Conservation (phyloP, 495 filamentous ascomycete genomes). For the Neurospora sp. region DNA sequence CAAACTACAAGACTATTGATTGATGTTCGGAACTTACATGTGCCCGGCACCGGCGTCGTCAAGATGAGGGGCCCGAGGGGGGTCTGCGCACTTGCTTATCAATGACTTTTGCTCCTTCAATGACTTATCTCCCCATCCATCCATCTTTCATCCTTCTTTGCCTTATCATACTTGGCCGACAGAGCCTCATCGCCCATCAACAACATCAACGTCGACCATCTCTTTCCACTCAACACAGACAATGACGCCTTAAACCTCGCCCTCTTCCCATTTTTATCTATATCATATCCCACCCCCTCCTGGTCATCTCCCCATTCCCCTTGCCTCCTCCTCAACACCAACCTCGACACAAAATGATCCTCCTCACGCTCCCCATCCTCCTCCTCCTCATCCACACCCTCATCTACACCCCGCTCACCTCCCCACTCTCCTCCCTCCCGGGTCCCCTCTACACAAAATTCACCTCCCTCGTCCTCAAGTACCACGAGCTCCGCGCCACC, state of each 20-base stretch:
- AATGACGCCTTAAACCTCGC: background rate
- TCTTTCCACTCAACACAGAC: background rate
- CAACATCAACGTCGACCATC: background rate
- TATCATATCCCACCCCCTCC: background rate
- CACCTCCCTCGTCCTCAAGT: slow-evolving; percentile 45
- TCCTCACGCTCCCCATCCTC: slow-evolving; percentile 10
- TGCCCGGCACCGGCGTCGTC: background rate
- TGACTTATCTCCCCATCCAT: background rate
- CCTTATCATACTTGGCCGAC: background rate
- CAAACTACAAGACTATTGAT: background rate
- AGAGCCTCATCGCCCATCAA: background rate
- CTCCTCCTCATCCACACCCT: slow-evolving; percentile 10
- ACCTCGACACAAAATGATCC: background rate
- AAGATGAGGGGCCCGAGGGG: background rate
- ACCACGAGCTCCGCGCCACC: slow-evolving; percentile 44
- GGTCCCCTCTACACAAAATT: slow-evolving; percentile 44
- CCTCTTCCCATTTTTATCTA: background rate
- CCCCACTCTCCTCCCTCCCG: slow-evolving; percentile 38
- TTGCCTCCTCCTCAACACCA: background rate
- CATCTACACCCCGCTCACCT: slow-evolving; percentile 13
- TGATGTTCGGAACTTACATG: background rate
- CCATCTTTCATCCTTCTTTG: background rate
- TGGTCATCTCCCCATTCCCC: background rate
- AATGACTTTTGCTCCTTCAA: background rate
- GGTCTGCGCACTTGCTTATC: background rate